Base-by-base conservation (phyloP, 164 flowering plant genomes). In the Annona squamosa region DNA sequence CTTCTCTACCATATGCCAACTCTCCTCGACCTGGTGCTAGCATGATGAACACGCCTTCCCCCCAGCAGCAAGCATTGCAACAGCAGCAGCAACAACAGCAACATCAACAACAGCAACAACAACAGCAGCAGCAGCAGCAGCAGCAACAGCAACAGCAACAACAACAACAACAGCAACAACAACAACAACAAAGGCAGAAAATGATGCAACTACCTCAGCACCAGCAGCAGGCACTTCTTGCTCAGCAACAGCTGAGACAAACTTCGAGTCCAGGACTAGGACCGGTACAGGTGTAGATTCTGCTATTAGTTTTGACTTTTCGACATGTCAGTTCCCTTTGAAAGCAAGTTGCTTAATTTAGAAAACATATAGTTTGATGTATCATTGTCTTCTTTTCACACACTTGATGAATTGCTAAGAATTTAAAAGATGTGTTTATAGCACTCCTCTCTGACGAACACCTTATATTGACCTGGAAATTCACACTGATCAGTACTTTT, bases 41-140 rank as follows among this genome's bases (percentile, higher is more conserved):
- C 71, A 86, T 90, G 75, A 88, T 94, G 94, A 95, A 95, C 73
- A 76, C 93, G 48, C 99, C 97, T 41, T 95, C 99, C 74, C 99
- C 99, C 79, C 97, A 91, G 77, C 98, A 91, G 75, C 98, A 91
- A 70, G 61, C 84, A 64, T 87, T 81, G 63, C 89, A 86, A 63
- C 89, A 85, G 67, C 90, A 84, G 47, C 95, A 85, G 42, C 90
- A 82, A 5, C 92, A 86, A 48, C 90, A 88, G 68, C 87, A 77
- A 69, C 89, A 89, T 77, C 99, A 94, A 76, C 97, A 92, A 76
- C 97, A 87, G 77, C 97, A 92, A 76, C 97, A 87, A 76, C 98
- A 91, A 76, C 98, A 91, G 72, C 57, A 83, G 61, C 87, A 82
- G 63, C 89, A 86, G 63, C 89, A 85, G 67, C 90, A 84, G 46